Evolutionary conservation across 495 filamentous ascomycete species (phyloP).

Genomic region (Penicillium maclennaniae): DNA sequence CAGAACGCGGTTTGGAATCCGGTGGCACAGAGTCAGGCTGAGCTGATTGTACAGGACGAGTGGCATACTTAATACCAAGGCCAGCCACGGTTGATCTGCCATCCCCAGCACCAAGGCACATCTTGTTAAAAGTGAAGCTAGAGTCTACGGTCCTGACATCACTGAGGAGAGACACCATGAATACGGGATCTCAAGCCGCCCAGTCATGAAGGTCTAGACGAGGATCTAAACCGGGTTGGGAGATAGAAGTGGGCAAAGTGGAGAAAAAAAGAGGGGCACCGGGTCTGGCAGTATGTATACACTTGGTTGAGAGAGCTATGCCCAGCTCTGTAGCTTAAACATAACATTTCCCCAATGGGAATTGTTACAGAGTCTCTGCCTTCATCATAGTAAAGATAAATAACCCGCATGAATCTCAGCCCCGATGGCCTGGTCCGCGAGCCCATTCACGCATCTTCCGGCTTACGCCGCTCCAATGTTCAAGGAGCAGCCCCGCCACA

Average conservation of each 20-base stretch:
- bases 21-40: slow-evolving; percentile 10
- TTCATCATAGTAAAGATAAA: neutral
- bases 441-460: slow-evolving; percentile 31
- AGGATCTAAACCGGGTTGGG: neutral
- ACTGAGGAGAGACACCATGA: slow-evolving; percentile 1
- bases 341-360: neutral
- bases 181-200: slow-evolving; percentile 19
- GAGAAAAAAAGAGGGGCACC: neutral
- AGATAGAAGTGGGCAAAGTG: neutral
- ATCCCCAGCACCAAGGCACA: neutral
- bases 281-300: neutral
- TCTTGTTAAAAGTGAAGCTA: neutral
- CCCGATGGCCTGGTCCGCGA: neutral
- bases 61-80: neutral
- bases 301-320: neutral
- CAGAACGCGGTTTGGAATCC: neutral
- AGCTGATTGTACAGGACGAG: neutral
- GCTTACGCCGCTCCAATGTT: slow-evolving; percentile 33
- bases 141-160: slow-evolving; percentile 15
- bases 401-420: neutral
- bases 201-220: slow-evolving; percentile 6
- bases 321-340: neutral
- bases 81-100: neutral
- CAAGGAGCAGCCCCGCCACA: slow-evolving; percentile 32
- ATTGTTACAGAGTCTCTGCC: neutral